These are phyloP conservation scores for Vigna nakashimae DNA, from an alignment of 306 rosid species.

Conservation along the genomic window DNA sequence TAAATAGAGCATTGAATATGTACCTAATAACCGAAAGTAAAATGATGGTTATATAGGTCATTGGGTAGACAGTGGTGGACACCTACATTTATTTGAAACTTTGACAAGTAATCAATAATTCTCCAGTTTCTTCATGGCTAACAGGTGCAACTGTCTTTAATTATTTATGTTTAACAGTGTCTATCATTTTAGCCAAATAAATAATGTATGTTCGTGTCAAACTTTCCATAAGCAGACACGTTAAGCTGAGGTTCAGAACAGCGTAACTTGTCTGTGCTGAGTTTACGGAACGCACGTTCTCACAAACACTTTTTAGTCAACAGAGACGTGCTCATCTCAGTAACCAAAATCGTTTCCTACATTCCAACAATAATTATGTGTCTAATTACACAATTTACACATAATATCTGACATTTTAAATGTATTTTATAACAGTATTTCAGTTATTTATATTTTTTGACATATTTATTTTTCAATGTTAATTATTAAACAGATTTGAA, in stretches of 20 bases:
- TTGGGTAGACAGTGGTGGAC: too few species aligned
- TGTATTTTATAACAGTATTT: too few species aligned
- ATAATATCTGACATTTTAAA: too few species aligned
- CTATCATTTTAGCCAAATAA: constrained; percentile 13
- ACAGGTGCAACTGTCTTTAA: not conserved
- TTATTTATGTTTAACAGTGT: not conserved
- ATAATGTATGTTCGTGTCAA: not conserved
- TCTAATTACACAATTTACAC: not conserved
- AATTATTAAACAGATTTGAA: too few species aligned
- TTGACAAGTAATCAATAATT: too few species aligned
- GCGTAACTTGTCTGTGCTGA: not conserved
- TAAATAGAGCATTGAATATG: too few species aligned
- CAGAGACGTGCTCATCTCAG: too few species aligned
- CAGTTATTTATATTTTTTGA: too few species aligned
- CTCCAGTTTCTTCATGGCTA: not conserved
- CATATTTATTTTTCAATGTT: too few species aligned
- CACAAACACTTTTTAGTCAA: too few species aligned
- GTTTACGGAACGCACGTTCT: not conserved
- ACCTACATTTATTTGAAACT: too few species aligned
- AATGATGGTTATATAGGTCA: not conserved
- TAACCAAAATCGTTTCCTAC: not conserved
- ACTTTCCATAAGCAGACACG: constrained; percentile 23
- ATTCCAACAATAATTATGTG: not conserved
- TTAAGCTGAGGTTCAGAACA: constrained; percentile 23
- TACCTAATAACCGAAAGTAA: not conserved